Percentiles rank a stretch among this genome's conserved stretches.
Conservation (phyloP, 495 filamentous ascomycete species). For the Hyaloscypha variabilis region DNA sequence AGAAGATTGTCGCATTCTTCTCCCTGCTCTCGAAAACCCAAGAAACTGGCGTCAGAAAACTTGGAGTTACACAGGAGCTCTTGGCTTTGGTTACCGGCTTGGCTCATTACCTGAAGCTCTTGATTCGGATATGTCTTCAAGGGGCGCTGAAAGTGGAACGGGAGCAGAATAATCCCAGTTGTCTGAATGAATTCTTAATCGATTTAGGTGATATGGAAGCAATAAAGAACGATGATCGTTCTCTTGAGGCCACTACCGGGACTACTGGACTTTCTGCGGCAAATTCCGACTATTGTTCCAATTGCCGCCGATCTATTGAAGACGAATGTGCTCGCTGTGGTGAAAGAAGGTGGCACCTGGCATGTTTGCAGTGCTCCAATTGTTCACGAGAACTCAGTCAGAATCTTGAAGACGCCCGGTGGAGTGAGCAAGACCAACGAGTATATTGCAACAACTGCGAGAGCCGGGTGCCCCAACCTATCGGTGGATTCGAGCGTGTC, state of each 20-base stretch:
- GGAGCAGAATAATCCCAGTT: constrained; percentile 72
- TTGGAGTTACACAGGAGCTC: constrained; percentile 96
- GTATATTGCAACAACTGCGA: constrained; percentile 74
- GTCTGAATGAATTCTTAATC: constrained; percentile 77
- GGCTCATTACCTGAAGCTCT: constrained; percentile 96
- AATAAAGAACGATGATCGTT: constrained; percentile 68
- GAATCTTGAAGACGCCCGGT: constrained; percentile 63
- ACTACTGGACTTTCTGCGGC: constrained; percentile 74
- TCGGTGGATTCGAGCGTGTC: constrained; percentile 62
- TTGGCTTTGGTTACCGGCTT: constrained; percentile 94
- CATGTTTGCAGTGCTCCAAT: constrained; percentile 74
- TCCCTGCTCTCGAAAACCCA: constrained; percentile 90
- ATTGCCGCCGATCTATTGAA: constrained; percentile 86
- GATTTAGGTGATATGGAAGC: constrained; percentile 76
- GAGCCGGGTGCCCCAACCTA: constrained; percentile 47
- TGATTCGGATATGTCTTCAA: constrained; percentile 95
- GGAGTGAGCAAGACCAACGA: constrained; percentile 64
- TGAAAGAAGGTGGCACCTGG: constrained; percentile 80
- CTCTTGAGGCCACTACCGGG: constrained; percentile 73
- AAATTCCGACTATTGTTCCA: constrained; percentile 77
- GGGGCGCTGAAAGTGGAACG: constrained; percentile 90
- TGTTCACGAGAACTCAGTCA: constrained; percentile 74
- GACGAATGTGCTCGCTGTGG: constrained; percentile 80
- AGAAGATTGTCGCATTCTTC: constrained; percentile 99
- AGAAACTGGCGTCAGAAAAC: constrained; percentile 80